Evolutionary conservation across 768 basidiomycete species (phyloP).

Genomic region (Gymnopilus dilepis): DNA sequence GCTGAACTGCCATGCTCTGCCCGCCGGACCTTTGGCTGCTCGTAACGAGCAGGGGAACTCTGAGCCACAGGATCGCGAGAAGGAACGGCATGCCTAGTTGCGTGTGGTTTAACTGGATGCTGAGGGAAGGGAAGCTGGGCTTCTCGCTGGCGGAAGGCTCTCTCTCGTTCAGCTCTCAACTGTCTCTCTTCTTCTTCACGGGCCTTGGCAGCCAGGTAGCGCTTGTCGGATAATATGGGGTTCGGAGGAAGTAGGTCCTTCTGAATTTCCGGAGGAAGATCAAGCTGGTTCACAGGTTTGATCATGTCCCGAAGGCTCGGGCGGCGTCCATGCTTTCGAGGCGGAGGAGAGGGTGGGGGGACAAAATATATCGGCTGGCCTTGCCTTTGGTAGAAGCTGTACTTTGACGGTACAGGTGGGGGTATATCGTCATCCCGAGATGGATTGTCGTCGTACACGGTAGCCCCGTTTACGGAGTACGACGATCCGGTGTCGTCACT

Average conservation of each 20-base stretch:
- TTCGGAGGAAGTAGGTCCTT: conserved; percentile 6
- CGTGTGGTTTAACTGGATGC: too few relatives aligned
- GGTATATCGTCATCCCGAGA: not conserved
- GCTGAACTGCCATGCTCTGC: too few relatives aligned
- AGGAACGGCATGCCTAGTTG: too few relatives aligned
- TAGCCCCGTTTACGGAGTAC: not conserved
- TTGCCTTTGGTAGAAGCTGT: not conserved
- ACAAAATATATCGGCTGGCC: too few relatives aligned
- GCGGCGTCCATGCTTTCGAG: not conserved
- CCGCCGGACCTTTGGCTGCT: not conserved
- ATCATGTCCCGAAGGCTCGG: conserved; percentile 2
- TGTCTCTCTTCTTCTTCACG: not conserved
- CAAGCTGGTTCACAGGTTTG: not conserved
- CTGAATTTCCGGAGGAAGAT: conserved; percentile 1
- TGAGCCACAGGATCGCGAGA: not conserved
- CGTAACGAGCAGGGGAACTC: not conserved
- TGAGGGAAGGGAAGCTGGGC: not conserved
- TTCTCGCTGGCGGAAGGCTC: not conserved
- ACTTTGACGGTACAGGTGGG: not conserved
- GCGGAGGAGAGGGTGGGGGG: not conserved
- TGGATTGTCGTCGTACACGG: not conserved
- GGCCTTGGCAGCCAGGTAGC: not conserved
- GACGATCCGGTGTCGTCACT: not conserved
- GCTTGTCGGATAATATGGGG: not conserved
- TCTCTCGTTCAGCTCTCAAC: not conserved